Base-by-base conservation (phyloP, 1,284 basidiomycete genomes). In the Vanrija humicola region DNA sequence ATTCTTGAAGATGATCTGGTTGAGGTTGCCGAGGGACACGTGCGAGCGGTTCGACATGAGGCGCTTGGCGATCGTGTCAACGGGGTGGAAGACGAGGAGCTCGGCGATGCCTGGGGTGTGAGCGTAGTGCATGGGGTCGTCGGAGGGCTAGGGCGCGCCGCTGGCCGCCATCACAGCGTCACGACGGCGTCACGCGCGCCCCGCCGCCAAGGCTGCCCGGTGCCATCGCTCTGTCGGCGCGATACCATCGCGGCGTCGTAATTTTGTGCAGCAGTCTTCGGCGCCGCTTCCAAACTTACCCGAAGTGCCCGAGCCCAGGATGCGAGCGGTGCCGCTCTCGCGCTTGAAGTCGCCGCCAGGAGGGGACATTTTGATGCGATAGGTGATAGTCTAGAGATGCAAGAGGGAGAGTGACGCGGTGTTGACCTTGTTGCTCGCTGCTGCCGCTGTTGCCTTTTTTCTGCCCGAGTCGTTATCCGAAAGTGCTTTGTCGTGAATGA, bases 1-100 rank as follows among this genome's bases (percentile, higher is more conserved):
- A 53, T 94, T 87, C 50, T 87, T 84, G 84, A 98, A 98, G 74
- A 98, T 82, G 78, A 98, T 86, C 52, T 82, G 73, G 53, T 84
- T 86, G 45, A 93, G 76, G 18, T 81, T 81, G 42, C 81, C 76
- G 43, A 82, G 64, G 34, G 86, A 83, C 63, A 89, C 86, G 83
- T 90, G 62, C 60, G 81, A 80, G 80, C 92, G 92, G 84, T 98
- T 97, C 74, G 90, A 93, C 95, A 98, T 98, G 59, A 98, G 78
- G 43, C 95, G 86, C 79, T 98, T 98, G 19, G 95, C 92, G 57
- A 98, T 87, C 1, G 95, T 98, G 79, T 98, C 94, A 19, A 91
- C 89, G 21, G 89, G 90, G 74, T 91, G 90, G 79, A 93, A 92
- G 44, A 92, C 83, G 65, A 95, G 77, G 55, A 98, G 82, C 81